Percentiles rank a stretch among this genome's conserved stretches.
These are phyloP conservation scores for Russula earlei DNA, from an alignment of 768 basidiomycete genomes.

Conservation along the genomic window DNA sequence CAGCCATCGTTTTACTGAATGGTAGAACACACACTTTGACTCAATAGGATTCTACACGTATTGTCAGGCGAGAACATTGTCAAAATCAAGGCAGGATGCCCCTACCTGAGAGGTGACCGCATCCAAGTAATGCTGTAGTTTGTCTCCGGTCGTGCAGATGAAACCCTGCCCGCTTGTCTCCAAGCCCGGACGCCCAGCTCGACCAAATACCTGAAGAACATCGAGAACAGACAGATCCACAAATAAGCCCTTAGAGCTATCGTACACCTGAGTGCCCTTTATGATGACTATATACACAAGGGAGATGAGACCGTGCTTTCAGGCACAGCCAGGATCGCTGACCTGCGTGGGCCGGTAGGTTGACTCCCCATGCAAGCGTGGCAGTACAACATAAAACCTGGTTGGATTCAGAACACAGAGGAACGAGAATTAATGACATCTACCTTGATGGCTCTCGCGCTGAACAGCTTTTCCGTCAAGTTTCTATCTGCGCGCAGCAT, in stretches of 20 bases:
- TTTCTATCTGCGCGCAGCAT: slow-evolving; percentile 93
- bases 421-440: neutral
- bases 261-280: slow-evolving; percentile 96
- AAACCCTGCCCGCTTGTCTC: slow-evolving; percentile 94
- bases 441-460: slow-evolving; percentile 85
- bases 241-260: slow-evolving; percentile 82
- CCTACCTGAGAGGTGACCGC: slow-evolving; percentile 76
- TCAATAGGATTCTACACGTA: slow-evolving; percentile 78
- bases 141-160: slow-evolving; percentile 92
- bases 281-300: slow-evolving; percentile 56
- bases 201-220: slow-evolving; percentile 94
- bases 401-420: neutral
- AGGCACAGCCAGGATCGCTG: slow-evolving; percentile 18
- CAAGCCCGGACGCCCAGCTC: slow-evolving; percentile 81
- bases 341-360: slow-evolving; percentile 96
- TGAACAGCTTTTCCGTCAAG: slow-evolving; percentile 92
- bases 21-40: slow-evolving; percentile 57
- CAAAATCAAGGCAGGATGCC: neutral
- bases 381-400: slow-evolving; percentile 97
- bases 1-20: neutral
- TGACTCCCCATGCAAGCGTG: slow-evolving; percentile 98
- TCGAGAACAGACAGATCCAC: slow-evolving; percentile 90
- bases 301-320: slow-evolving; percentile 5
- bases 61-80: neutral
- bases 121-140: slow-evolving; percentile 83